Percentiles rank a stretch among this genome's conserved stretches.
Evolutionary conservation across 352 stramenopile genomes (phyloP).

Genomic region (Phytopythium boreale): DNA sequence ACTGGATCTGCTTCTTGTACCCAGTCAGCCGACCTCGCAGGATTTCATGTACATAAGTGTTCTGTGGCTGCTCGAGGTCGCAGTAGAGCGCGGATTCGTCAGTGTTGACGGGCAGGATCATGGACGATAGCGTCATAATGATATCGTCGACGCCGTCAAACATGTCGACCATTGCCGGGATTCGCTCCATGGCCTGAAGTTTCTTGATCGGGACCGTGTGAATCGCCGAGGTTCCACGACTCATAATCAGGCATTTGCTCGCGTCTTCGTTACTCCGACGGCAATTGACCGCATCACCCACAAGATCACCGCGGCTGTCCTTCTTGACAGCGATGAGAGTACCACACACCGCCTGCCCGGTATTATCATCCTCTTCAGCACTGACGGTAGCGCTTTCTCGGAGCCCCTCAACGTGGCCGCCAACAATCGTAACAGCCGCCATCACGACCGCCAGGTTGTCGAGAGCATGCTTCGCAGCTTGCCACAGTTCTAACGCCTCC

Average conservation of each 20-base stretch:
- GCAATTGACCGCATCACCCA: slow-evolving; percentile 21
- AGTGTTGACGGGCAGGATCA: slow-evolving; percentile 31
- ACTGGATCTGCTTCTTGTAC: slow-evolving; percentile 81
- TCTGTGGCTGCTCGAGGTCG: slow-evolving; percentile 62
- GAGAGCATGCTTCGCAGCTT: slow-evolving; percentile 74
- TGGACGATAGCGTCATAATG: slow-evolving; percentile 44
- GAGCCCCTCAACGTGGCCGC: slow-evolving; percentile 65
- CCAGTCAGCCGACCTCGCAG: slow-evolving; percentile 53
- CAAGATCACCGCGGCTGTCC: slow-evolving; percentile 34
- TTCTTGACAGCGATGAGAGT: slow-evolving; percentile 34
- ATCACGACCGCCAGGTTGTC: slow-evolving; percentile 52
- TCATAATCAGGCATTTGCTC: not conserved
- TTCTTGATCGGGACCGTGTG: slow-evolving; percentile 43
- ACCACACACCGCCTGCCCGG: slow-evolving; percentile 16
- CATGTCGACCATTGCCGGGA: slow-evolving; percentile 77
- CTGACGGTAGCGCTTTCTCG: slow-evolving; percentile 62
- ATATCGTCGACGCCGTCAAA: slow-evolving; percentile 66
- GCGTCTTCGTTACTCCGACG: not conserved
- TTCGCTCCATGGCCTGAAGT: slow-evolving; percentile 60
- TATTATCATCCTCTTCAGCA: slow-evolving; percentile 42
- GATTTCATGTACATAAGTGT: slow-evolving; percentile 58
- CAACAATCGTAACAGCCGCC: slow-evolving; percentile 67
- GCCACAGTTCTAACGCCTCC: slow-evolving; percentile 59
- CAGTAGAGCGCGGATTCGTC: slow-evolving; percentile 29
- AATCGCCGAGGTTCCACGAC: not conserved